Evolutionary conservation across 768 basidiomycete genomes (phyloP), one percentile per base, ranked within the genome.

Genomic region (Gautieria morchelliformis): DNA sequence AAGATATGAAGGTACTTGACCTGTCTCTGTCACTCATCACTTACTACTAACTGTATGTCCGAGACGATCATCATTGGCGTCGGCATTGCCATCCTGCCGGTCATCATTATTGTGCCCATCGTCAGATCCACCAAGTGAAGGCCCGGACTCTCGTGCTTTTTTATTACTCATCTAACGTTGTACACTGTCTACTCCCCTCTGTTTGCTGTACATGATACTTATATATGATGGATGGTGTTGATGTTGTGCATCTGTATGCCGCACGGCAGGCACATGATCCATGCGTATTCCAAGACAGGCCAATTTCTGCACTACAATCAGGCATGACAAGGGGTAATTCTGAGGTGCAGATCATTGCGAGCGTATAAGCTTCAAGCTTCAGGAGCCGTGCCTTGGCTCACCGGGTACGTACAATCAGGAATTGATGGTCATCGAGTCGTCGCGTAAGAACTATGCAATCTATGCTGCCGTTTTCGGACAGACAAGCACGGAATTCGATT

Each of bases 51-150:
- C 52, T 20, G 10, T 64, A n/a, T 20, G 53, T 62, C 14, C 58
- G 14, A 94, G 89, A 96, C 95, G 95, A 85, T 98, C 71, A 93
- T 97, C 71, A 96, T 99, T 65, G 90, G 86, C 58, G 78, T 88
- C 47, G 92, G 89, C 54, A 86, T 99, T 65, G 80, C 80, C 50
- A 82, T 99, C 57, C 89, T 99, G 68, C 80, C 97, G 63, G 77
- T 94, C 70, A 93, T 99, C 75, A 95, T 99, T 68, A 86, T 98
- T 64, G 91, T 97, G 53, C 90, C 89, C 32, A 84, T 97, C 66
- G 89, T 96, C 68, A 93, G 91, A 75, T 82, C 92, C 68, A 87
- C 85, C 62, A 69, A 81, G 58, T 72, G 81, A 50, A 37, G 19
- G 41, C 15, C 15, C 19, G 42, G n/a, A 5, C 42, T n/a, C 3